Base-by-base conservation (phyloP, 163 green algal genomes). In the Prototheca cutis region DNA sequence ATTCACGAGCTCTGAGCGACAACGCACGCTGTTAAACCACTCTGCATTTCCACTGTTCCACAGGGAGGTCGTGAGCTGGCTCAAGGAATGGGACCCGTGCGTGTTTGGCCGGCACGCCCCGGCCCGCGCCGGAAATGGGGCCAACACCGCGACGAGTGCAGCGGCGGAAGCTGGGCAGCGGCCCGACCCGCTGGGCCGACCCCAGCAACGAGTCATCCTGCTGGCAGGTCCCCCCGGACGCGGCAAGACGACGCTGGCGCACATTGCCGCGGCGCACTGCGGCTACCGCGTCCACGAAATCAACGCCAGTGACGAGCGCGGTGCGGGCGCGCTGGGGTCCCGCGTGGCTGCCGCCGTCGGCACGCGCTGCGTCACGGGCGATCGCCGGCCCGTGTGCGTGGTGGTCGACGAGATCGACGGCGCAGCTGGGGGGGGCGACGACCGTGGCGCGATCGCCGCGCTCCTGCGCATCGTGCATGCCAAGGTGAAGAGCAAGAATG, bases 211-310 rank as follows among this genome's bases (percentile, higher is more conserved):
- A 55, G 69, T 95, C 23, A 62, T 96, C 49, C 82, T 97, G 33
- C 77, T 97, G 31, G 75, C 72, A 18, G 90, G 90, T 0, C 74
- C 88, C 1, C 88, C 90, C 59, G 88, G 84, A 80, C 61, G 92
- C 24, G 92, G 92, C 47, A 99, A 99, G 73, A 98, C 92, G 3
- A 97, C 89, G 3, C 73, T 98, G 28, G 92, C 88, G 3, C 88
- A 97, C 60, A 78, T 96, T 13, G 82, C 84, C 3, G 92, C 90
- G 0, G 54, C 61, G 19, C 90, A 97, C 68, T 97, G 90, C 67
- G 90, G 92, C 34, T 99, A 97, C 71, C 72, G 86, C 5, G 71
- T 86, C 0, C 74, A 93, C 30, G 92, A 97, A 76, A 89, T 99
- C 73, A 96, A 95, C 66, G 90, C 91, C 23, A 87, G 68, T 18